Conservation (phyloP, 2,329 filamentous ascomycete species). For the Polychaeton citri region DNA sequence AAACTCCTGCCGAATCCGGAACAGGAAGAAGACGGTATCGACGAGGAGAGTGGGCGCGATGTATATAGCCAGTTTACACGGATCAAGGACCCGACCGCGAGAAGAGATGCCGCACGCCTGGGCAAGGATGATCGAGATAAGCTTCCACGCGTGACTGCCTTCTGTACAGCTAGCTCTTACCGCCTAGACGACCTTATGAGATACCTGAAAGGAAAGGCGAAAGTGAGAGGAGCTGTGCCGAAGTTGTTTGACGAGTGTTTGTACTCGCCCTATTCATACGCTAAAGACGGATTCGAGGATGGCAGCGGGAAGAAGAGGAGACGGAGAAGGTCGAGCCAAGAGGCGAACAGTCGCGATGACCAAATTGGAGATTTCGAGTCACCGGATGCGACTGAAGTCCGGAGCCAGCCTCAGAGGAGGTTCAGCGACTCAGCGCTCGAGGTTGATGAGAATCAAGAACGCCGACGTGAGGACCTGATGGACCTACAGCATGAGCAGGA, state of each 20-base stretch:
- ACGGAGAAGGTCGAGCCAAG: conserved; percentile 3
- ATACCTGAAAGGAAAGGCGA: conserved; percentile 74
- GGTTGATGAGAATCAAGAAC: conserved; percentile 38
- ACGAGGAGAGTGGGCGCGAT: conserved; percentile 86
- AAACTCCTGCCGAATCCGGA: conserved; percentile 93
- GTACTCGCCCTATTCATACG: conserved; percentile 85
- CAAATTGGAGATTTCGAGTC: conserved; percentile 10
- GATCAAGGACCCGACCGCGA: conserved; percentile 90
- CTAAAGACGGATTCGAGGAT: conserved; percentile 23
- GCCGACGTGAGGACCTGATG: conserved; percentile 23
- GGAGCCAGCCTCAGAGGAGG: conserved; percentile 41
- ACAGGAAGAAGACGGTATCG: conserved; percentile 57
- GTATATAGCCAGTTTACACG: conserved; percentile 96
- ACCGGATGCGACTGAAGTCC: conserved; percentile 16
- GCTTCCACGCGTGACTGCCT: conserved; percentile 84
- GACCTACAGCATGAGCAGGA: conserved; percentile 12
- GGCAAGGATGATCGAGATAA: conserved; percentile 86
- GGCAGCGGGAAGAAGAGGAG: conserved; percentile 10
- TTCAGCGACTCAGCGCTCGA: conserved; percentile 63
- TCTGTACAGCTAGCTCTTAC: conserved; percentile 88
- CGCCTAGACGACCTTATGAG: conserved; percentile 79
- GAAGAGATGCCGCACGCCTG: conserved; percentile 78
- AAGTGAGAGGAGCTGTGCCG: conserved; percentile 65
- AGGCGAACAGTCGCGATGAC: conserved; percentile 1
- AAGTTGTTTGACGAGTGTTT: conserved; percentile 97